Conservation (phyloP, 2,329 filamentous ascomycete genomes). For the Epicoccum nigrum region DNA sequence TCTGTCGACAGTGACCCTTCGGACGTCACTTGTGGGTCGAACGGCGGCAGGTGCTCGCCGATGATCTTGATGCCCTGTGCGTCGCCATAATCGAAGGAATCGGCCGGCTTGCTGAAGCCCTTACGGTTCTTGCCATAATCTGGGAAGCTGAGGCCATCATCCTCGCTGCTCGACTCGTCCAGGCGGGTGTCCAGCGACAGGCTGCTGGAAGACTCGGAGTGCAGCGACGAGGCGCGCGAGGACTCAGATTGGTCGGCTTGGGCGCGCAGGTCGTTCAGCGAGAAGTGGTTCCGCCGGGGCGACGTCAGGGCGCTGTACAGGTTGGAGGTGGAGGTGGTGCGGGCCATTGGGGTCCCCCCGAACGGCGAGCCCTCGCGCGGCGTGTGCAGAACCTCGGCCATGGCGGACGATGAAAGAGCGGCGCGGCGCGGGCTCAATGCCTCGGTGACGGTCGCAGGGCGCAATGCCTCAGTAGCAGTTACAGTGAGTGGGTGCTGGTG, state of each 20-base stretch:
- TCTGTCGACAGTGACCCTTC: slow-evolving; percentile 49
- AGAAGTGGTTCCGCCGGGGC: slow-evolving; percentile 43
- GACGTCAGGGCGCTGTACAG: slow-evolving; percentile 48
- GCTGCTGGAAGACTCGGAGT: slow-evolving; percentile 68
- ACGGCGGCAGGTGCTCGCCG: slow-evolving; percentile 29
- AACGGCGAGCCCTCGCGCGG: slow-evolving; percentile 43
- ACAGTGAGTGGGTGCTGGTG: slow-evolving; percentile 22
- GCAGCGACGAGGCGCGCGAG: slow-evolving; percentile 59
- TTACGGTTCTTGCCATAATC: slow-evolving; percentile 43
- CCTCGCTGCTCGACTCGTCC: slow-evolving; percentile 52
- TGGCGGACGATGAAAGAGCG: slow-evolving; percentile 24
- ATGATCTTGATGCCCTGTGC: slow-evolving; percentile 25
- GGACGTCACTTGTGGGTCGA: slow-evolving; percentile 46
- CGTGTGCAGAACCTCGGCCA: slow-evolving; percentile 49
- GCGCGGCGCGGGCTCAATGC: slow-evolving; percentile 26
- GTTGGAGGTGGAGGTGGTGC: slow-evolving; percentile 53
- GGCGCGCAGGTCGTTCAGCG: slow-evolving; percentile 46
- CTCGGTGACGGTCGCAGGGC: no score
- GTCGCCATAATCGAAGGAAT: slow-evolving; percentile 17
- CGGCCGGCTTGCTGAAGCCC: slow-evolving; percentile 21
- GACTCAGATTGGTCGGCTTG: slow-evolving; percentile 44
- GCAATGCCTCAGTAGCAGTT: slow-evolving; percentile 33
- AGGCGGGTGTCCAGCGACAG: slow-evolving; percentile 66
- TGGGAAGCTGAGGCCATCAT: slow-evolving; percentile 54
- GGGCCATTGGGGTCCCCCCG: slow-evolving; percentile 39